Base-by-base conservation (phyloP, 805 yeast species). In the Geotrichum ghanense region DNA sequence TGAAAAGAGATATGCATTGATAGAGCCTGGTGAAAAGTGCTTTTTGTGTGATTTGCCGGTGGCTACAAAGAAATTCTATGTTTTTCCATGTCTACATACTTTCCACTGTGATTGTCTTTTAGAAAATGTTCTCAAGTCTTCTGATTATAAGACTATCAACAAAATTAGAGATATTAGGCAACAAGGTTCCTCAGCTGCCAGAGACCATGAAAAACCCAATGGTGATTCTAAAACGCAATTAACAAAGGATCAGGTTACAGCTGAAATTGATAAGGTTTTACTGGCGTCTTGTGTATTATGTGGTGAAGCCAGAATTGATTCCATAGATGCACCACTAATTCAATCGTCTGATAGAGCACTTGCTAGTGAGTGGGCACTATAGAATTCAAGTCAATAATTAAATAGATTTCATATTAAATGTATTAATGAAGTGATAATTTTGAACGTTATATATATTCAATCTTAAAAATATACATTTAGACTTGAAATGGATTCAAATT, bases 51-150 rank as follows among this genome's bases (percentile, higher is more conserved):
- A 69, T n/a, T 73, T 73, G 53, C 73, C 92, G 6, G 67, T 90
- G 41, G 73, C 86, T 2, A 75, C 80, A 3, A 74, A 87, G 48
- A 83, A 78, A 58, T 88, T 88, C 54, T 73, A 81, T 46, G 77
- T 80, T 3, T 92, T 86, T 58, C 96, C 96, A 0, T 92, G 98
- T 60, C 82, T 76, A 48, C 98, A 92, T 61, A 77, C 85, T 3
- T 83, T 85, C 65, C 97, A 92, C 59, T 80, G 79, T 45, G 95
- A 88, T 59, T 92, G 98, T 66, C 62, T 87, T n/a, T 75, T 83
- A 4, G 73, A 75, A 48, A 67, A 67, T 34, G 75, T 83, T 26
- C 58, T 81, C 45, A 68, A 70, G 27, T 78, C 82, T 24, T 79
- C 78, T 41, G 87, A 86, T 53, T 81, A 80, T 59, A 71, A 77